Conservation (phyloP, 164 flowering plant genomes). For the Nymphaea thermarum region DNA sequence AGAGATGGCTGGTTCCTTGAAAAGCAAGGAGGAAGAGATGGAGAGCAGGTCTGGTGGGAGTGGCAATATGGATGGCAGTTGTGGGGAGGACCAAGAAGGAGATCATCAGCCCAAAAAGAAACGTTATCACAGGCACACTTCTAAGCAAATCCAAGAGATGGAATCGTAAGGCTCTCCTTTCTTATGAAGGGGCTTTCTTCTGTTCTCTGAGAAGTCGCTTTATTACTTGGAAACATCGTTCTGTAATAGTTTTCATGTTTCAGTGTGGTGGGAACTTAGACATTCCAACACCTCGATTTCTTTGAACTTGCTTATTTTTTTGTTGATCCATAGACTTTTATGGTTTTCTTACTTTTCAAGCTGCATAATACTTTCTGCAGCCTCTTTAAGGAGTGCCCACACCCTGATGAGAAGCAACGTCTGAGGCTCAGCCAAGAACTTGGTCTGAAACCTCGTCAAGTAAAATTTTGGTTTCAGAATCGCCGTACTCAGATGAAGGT, state of each 20-base stretch:
- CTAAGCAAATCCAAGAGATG: constrained; percentile 94
- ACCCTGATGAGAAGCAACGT: constrained; percentile 94
- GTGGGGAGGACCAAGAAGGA: constrained; percentile 44
- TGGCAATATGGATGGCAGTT: constrained; percentile 49
- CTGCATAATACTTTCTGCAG: constrained; percentile 17
- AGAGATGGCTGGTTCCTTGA: constrained; percentile 3
- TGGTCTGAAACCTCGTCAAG: constrained; percentile 85
- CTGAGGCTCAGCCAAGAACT: constrained; percentile 76
- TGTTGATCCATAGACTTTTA: background rate
- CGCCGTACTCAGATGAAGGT: constrained; percentile 96
- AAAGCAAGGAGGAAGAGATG: constrained; percentile 48
- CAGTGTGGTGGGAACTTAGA: too few relatives aligned
- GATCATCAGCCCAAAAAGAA: constrained; percentile 66
- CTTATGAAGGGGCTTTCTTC: too few relatives aligned
- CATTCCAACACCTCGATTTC: too few relatives aligned
- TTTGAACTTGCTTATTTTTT: background rate
- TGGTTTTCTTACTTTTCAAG: background rate
- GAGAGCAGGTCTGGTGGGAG: constrained; percentile 69
- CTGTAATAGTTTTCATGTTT: too few relatives aligned
- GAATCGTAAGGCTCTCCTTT: constrained; percentile 48
- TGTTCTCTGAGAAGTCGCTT: background rate
- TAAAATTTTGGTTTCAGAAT: constrained; percentile 98
- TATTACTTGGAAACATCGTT: too few relatives aligned
- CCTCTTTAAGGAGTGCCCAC: constrained; percentile 82
- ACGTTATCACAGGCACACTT: constrained; percentile 86